Base-by-base conservation (phyloP, 345 rosid genomes). In the Turritis glabra region DNA sequence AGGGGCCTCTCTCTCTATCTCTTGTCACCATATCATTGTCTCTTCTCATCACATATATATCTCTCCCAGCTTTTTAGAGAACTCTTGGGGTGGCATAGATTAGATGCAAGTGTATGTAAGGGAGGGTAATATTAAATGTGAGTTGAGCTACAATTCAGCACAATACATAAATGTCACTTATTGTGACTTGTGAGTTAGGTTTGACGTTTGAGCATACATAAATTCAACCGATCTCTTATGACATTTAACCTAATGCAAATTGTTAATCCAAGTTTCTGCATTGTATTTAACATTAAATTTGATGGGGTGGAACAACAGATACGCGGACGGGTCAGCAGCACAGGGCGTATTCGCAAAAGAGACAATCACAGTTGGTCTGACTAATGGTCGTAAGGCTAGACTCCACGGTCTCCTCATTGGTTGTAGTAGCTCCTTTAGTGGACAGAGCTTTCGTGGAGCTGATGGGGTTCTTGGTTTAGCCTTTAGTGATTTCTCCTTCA, bases 391-490 rank as follows among this genome's bases (percentile, higher is more conserved):
- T 25, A 74, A 52, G 47, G 72, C 32, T 23, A 79, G 73, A 29
- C 37, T 87, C 22, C 65, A 30, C 0, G 51, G 72, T 14, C 76
- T 84, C 60, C 68, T 87, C 21, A 54, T 89, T 3, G 95, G 90
- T 35, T 89, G 95, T 62, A 87, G 79, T 53, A 68, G 47, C 69
- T 66, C 81, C 11, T 57, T 76, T 75, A 35, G 5, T 2, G 89
- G 87, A 26, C 66, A 40, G 7, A 63, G 64, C 58, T 75, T 85
- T 10, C 67, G 59, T 38, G 63, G 74, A 17, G 83, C 85, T 1
- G 88, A 85, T 50, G 94, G 94, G 6, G 78, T 89, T 0, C 30
- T 89, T 67, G 94, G 94, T 50, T 67, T 89, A 76, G 85, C 82
- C 64, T 47, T 80, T 53, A 59, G 69, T 38, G 67, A 80, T 19